Base-by-base conservation (phyloP, 2,329 filamentous ascomycete genomes). In the Diatrype stigma region DNA sequence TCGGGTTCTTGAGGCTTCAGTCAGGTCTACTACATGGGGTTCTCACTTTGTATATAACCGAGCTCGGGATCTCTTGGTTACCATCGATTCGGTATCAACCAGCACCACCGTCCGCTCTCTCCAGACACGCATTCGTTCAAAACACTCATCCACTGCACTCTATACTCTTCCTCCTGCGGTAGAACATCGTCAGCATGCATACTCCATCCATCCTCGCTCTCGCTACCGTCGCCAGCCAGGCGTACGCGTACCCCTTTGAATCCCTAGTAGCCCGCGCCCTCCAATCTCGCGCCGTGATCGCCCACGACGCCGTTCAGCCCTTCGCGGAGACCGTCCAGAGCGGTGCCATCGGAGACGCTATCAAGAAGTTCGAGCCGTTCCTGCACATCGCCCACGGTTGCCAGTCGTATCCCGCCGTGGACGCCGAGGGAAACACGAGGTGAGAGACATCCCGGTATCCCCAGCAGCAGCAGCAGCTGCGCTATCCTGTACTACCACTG, bases 351-450 rank as follows among this genome's bases (percentile, higher is more conserved):
- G 81, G 81, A 14, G 61, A 69, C 2, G 62, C 81, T 22, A 80
- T 80, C 56, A 62, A 78, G 40, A 76, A 77, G 48, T 84, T 81
- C 65, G 75, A 84, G 65, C 81, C 56, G n/a, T 59, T 48, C 52
- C 69, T 82, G 3, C 59, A 79, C 12, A 74, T 82, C 6, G 70
- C 71, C 21, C 78, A 78, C 56, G 80, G 80, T 42, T 84, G 80
- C 51, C 79, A 82, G 6, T 79, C 79, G 0, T 84, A 79, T 57
- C 79, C 80, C 0, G 80, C 76, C 1, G 79, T 84, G 1, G 75
- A 83, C 54, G 72, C 71, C 1, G 62, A 67, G 1, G 80, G 80
- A 42, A 62, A 65, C 50, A 63, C 61, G 11, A 49, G 57, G 63
- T 62, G 51, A 49, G 54, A 32, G 21, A n/a, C n/a, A 3, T 46